Evolutionary conservation across 768 basidiomycete genomes (phyloP).

Genomic region (Suillus tomentosus): DNA sequence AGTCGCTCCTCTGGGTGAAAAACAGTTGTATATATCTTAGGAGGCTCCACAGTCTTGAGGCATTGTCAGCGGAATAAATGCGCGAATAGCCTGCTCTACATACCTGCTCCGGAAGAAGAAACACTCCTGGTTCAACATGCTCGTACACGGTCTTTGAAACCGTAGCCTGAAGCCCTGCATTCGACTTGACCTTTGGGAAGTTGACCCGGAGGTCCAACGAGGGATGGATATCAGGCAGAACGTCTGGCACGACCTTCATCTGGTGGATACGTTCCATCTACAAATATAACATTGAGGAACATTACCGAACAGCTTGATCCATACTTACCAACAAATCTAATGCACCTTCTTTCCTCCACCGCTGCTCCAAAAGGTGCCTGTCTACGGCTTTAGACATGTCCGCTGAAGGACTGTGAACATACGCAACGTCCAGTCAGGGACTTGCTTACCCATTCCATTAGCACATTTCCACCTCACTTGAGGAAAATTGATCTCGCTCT

Average conservation of each 20-base stretch:
- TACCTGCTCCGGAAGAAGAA: constrained; percentile 69
- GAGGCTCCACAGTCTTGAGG: constrained; percentile 61
- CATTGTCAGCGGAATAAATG: constrained; percentile 9
- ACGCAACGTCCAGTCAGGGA: constrained; percentile 1
- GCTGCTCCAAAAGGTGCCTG: constrained; percentile 79
- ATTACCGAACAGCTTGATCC: neutral
- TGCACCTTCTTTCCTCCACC: constrained; percentile 83
- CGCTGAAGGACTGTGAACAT: constrained; percentile 38
- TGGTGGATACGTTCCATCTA: constrained; percentile 94
- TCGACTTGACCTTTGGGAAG: constrained; percentile 43
- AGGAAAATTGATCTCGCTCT: constrained; percentile 84
- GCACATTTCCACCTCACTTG: constrained; percentile 75
- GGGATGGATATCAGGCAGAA: constrained; percentile 71
- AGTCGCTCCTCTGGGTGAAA: constrained; percentile 80
- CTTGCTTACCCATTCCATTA: constrained; percentile 74
- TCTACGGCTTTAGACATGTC: constrained; percentile 71
- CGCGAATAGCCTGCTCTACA: constrained; percentile 16
- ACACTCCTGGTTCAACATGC: constrained; percentile 71
- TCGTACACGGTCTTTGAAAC: constrained; percentile 29
- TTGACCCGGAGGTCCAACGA: constrained; percentile 73
- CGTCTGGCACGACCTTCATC: constrained; percentile 89
- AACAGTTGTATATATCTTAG: constrained; percentile 68
- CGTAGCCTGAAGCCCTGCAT: constrained; percentile 17
- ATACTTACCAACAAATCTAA: constrained; percentile 74
- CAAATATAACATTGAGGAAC: neutral